A percentile compares a stretch with the other conserved stretches of the same genome.
Conservation (phyloP, 2,329 filamentous ascomycete species). For the Mollisia scopiformis region DNA sequence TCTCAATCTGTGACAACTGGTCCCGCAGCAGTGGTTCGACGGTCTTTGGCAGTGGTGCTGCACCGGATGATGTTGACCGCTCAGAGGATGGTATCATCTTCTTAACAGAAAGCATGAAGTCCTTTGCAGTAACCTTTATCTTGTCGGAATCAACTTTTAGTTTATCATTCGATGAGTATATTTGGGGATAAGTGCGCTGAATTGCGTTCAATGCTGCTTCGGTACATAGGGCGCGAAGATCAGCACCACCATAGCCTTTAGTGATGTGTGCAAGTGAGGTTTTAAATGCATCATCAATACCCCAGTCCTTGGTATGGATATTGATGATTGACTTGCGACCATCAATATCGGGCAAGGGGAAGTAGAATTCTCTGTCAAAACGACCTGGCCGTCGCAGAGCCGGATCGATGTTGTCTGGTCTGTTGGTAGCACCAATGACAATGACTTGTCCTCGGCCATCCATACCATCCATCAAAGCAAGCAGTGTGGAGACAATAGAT, state of each 20-base stretch:
- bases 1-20: constrained; percentile 71
- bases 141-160: constrained; percentile 83
- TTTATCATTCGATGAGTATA: constrained; percentile 89
- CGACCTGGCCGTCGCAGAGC: constrained; percentile 91
- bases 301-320: constrained; percentile 95
- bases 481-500: constrained; percentile 92
- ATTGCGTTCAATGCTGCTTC: constrained; percentile 96
- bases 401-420: constrained; percentile 94
- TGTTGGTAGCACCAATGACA: constrained; percentile 97
- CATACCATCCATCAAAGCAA: constrained; percentile 97
- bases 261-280: constrained; percentile 82
- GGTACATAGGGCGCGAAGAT: constrained; percentile 90
- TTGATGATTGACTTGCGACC: constrained; percentile 86
- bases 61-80: constrained; percentile 82
- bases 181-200: constrained; percentile 93
- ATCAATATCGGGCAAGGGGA: constrained; percentile 82
- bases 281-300: constrained; percentile 79
- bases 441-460: constrained; percentile 98
- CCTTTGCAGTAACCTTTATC: constrained; percentile 86
- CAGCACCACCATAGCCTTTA: constrained; percentile 95
- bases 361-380: constrained; percentile 98
- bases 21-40: constrained; percentile 81
- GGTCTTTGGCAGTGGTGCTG: constrained; percentile 75
- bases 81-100: constrained; percentile 96
- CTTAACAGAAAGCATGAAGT: constrained; percentile 97